A percentile compares a stretch with the other conserved stretches of the same genome.
These are phyloP conservation scores for Fusarium pininemorale DNA, from an alignment of 2,329 filamentous ascomycete genomes.

Conservation along the genomic window DNA sequence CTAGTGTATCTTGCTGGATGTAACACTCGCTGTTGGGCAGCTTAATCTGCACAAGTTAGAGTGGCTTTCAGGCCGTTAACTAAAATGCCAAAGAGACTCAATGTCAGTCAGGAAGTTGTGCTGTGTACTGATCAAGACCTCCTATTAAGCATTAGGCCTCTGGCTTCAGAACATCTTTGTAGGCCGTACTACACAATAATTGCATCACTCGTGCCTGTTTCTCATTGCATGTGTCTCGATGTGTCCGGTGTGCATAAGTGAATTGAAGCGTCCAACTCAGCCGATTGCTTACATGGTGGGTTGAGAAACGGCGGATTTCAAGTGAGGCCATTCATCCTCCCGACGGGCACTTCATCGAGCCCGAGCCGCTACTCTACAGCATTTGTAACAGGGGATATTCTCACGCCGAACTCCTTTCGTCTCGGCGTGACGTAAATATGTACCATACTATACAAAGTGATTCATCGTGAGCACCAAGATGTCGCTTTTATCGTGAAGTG, in stretches of 20 bases:
- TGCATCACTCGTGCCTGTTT: rapidly evolving
- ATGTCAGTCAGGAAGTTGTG: rapidly evolving
- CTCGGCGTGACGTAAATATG: background rate
- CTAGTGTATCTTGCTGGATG: background rate
- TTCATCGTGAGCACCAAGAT: background rate
- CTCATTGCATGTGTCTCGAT: too few relatives aligned
- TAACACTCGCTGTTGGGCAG: background rate
- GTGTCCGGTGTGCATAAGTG: too few relatives aligned
- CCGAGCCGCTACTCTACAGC: background rate
- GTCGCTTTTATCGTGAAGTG: rapidly evolving
- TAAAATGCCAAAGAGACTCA: rapidly evolving
- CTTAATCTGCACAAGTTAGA: background rate
- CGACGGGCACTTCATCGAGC: background rate
- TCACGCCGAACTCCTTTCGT: background rate
- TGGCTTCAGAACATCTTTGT: too few relatives aligned
- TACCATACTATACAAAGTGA: background rate
- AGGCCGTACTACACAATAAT: too few relatives aligned
- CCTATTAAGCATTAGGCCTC: too few relatives aligned
- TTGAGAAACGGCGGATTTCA: rapidly evolving
- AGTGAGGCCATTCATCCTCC: background rate
- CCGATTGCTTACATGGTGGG: too few relatives aligned
- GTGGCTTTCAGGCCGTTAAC: rapidly evolving
- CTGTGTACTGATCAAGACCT: background rate
- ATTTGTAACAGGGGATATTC: background rate
- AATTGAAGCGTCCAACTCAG: rapidly evolving